phyloP scores from a whole-genome alignment of 192 early-diverging fungal species.

The Mortierella antarctica region DNA sequence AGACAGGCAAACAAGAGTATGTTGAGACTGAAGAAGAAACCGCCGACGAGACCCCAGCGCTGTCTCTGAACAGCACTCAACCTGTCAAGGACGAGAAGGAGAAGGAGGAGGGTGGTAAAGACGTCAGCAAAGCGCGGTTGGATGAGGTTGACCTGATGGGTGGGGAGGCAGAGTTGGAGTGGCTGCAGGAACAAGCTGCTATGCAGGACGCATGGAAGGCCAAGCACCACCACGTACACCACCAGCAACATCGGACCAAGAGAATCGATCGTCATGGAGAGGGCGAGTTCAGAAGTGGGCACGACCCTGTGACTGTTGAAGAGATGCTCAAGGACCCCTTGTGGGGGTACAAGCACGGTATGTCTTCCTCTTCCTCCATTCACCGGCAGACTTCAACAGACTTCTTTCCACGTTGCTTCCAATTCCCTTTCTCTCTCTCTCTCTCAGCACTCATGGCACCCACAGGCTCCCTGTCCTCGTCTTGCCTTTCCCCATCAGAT shows the following conservation, averaged over 20 bases:
- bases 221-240: slow-evolving; percentile 4
- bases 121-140: neutral
- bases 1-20: neutral
- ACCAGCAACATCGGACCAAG: neutral
- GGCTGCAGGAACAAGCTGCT: slow-evolving; percentile 33
- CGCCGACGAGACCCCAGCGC: neutral
- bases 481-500: neutral
- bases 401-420: too few relatives aligned
- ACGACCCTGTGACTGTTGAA: neutral
- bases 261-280: neutral
- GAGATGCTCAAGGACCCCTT: neutral
- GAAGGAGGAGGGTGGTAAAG: neutral
- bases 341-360: too few relatives aligned
- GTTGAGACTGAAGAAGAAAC: neutral
- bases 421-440: too few relatives aligned
- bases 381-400: too few relatives aligned
- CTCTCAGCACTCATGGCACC: too few relatives aligned
- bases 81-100: neutral
- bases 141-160: slow-evolving; percentile 38
- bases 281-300: neutral
- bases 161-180: slow-evolving; percentile 32
- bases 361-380: too few relatives aligned
- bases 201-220: neutral
- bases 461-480: too few relatives aligned
- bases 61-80: neutral